Conservation (phyloP, 2,329 filamentous ascomycete species). For the Pyrenophora tritici-repentis region DNA sequence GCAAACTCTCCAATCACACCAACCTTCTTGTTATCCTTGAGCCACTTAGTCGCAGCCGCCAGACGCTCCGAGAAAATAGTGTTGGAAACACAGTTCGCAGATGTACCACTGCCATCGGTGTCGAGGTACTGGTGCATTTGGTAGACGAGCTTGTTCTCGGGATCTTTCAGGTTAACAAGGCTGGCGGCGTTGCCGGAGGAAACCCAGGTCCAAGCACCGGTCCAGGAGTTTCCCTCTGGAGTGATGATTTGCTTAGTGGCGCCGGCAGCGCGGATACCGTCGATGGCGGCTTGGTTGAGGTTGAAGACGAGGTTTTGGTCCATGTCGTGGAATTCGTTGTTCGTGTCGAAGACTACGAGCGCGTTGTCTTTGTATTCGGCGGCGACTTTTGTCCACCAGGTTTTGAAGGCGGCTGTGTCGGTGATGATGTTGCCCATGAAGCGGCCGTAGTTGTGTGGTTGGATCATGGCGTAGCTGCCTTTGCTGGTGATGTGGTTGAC, state of each 20-base stretch:
- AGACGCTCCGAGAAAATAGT: constrained; percentile 62
- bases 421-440: constrained; percentile 55
- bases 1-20: constrained; percentile 62
- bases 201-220: constrained; percentile 57
- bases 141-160: constrained; percentile 60
- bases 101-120: constrained; percentile 59
- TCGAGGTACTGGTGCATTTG: constrained; percentile 69
- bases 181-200: constrained; percentile 52
- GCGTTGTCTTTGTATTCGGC: constrained; percentile 48
- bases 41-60: constrained; percentile 58
- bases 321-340: constrained; percentile 56
- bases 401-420: constrained; percentile 49
- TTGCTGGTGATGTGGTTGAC: constrained; percentile 56
- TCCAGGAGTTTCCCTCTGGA: constrained; percentile 61
- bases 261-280: constrained; percentile 52
- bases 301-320: constrained; percentile 51
- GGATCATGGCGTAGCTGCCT: constrained; percentile 55
- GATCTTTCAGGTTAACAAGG: constrained; percentile 57
- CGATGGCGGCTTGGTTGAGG: constrained; percentile 55
- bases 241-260: constrained; percentile 61
- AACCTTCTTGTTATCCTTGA: constrained; percentile 58
- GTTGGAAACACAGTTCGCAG: constrained; percentile 54
- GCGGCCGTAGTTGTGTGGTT: constrained; percentile 59
- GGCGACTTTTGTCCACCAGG: constrained; percentile 53
- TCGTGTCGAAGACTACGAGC: constrained; percentile 54